Base-by-base conservation (phyloP, 768 basidiomycete genomes). In the Phaeotremella fagi region DNA sequence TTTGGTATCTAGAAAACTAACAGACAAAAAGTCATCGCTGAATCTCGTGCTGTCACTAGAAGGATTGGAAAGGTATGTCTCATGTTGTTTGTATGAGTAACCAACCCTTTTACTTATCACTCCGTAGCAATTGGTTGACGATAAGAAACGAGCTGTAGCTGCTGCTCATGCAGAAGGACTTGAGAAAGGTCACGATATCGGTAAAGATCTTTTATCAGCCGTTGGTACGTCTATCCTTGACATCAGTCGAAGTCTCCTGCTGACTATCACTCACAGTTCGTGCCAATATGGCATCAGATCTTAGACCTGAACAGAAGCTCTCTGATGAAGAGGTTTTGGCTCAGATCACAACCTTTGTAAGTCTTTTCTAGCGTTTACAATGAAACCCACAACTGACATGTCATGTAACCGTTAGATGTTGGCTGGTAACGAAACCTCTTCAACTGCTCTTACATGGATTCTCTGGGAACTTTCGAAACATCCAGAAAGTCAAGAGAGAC, bases 401-500 rank as follows among this genome's bases (percentile, higher is more conserved):
- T 24, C 47, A n/a, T n/a, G n/a, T n/a, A n/a, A n/a, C n/a, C n/a
- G n/a, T n/a, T n/a, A 71, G 71, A 71, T 73, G 65, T 55, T 71
- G 2, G 71, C 73, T 2, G 90, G 90, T 3, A 88, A 90, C 12
- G 89, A 92, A 64, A 88, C 89, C 0, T 85, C 85, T 11, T 86
- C 87, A 2, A 81, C 91, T 25, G 81, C 85, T 3, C 75, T 94
- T 38, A 87, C 87, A 0, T 95, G 91, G 90, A 83, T 84, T 1
- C 72, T 94, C n/a, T 77, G 83, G 52, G 76, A 87, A 15, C 80
- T 95, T 33, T 83, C 88, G 0, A 79, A 81, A 61, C 75, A 87
- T 66, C 83, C 83, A 0, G 77, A 77, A 1, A 70, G 84, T 14
- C 91, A 95, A 72, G 77, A 77, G 37, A 82, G 81, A 24, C 79